Evolutionary conservation across 176 grass and related monocot species (phyloP).

Genomic region (Bolboschoenus planiculmis): DNA sequence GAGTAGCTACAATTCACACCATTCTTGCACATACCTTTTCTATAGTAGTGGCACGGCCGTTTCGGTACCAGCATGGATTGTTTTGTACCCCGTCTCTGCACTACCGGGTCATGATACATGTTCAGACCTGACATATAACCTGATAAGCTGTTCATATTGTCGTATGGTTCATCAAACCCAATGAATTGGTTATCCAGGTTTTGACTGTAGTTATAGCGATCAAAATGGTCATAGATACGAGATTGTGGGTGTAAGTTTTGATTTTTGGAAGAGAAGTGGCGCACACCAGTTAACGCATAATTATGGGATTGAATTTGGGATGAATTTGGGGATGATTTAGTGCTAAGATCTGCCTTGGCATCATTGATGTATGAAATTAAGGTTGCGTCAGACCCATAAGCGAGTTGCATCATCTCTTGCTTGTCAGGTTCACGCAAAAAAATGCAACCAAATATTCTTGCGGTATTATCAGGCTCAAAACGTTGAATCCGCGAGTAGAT

Average conservation of each 20-base stretch:
- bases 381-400: constrained; percentile 41
- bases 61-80: constrained; percentile 18
- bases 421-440: constrained; percentile 47
- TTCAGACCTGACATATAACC: constrained; percentile 23
- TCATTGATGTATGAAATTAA: constrained; percentile 43
- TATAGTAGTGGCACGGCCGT: constrained; percentile 70
- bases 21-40: constrained; percentile 73
- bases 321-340: constrained; percentile 36
- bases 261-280: constrained; percentile 21
- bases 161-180: constrained; percentile 22
- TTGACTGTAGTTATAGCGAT: constrained; percentile 22
- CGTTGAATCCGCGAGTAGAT: constrained; percentile 46
- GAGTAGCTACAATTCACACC: constrained; percentile 58
- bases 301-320: constrained; percentile 8
- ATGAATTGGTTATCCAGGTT: constrained; percentile 16
- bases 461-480: constrained; percentile 50
- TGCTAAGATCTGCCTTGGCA: constrained; percentile 45
- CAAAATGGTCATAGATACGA: constrained; percentile 25
- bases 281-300: not conserved
- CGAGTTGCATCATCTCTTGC: constrained; percentile 64
- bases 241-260: constrained; percentile 30
- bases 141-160: constrained; percentile 1
- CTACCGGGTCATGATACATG: not conserved
- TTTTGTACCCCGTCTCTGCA: constrained; percentile 18
- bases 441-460: constrained; percentile 80